Percentiles rank a stretch among this genome's conserved stretches.
Evolutionary conservation across 2,329 filamentous ascomycete genomes (phyloP).

Genomic region (Fusarium sp.): DNA sequence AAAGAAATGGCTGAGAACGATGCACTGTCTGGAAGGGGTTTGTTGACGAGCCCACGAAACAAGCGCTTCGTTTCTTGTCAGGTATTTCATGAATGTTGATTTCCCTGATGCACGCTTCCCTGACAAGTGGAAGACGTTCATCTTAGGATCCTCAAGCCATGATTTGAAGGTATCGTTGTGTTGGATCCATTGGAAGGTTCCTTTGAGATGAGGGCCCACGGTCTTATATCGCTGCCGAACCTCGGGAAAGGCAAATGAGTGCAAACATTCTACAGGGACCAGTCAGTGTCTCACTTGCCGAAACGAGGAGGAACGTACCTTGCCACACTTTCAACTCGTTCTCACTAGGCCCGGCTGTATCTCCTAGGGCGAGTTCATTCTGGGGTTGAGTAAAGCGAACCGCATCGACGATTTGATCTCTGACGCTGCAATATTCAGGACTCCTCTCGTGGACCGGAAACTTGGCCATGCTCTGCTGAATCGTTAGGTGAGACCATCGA

Average conservation of each 20-base stretch:
- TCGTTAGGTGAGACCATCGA: too few relatives aligned
- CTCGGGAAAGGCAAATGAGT: background rate
- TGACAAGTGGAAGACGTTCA: background rate
- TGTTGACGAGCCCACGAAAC: too few relatives aligned
- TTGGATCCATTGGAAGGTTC: background rate
- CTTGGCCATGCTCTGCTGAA: background rate
- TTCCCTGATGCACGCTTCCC: background rate
- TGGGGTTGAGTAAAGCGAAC: background rate
- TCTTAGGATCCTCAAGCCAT: background rate
- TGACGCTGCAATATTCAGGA: background rate
- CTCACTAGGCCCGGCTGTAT: background rate
- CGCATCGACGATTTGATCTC: background rate
- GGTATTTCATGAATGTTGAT: background rate
- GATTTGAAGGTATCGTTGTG: background rate
- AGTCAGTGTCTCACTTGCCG: background rate
- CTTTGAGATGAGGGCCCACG: background rate
- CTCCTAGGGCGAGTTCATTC: background rate
- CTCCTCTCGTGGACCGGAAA: background rate
- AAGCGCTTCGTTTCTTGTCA: background rate
- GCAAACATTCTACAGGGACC: background rate
- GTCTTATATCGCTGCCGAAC: background rate
- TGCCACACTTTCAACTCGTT: background rate
- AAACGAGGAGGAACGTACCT: background rate
- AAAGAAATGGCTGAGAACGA: background rate
- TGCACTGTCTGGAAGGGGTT: background rate